phyloP scores from a whole-genome alignment of 1,284 basidiomycete species.

The Microbotryum saponariae region DNA sequence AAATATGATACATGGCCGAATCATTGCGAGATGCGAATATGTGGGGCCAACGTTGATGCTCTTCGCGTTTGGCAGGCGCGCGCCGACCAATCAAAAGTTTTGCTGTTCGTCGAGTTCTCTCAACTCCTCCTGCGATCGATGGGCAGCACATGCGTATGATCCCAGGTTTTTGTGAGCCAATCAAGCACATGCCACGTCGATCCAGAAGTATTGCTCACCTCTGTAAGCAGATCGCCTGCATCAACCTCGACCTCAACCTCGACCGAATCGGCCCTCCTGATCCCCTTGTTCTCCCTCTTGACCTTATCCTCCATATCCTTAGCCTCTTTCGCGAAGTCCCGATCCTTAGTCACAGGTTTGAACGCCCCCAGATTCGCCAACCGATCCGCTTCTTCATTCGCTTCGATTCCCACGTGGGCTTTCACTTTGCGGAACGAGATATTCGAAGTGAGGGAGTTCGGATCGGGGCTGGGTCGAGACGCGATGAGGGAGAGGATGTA shows the following conservation, averaged over 20 bases:
- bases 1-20: no score
- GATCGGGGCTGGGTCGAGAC: conserved; percentile 41
- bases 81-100: conserved; percentile 7
- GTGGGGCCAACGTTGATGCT: no score
- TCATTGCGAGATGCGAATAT: no score
- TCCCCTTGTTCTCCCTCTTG: neutral
- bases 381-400: conserved; percentile 70
- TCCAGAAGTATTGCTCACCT: no score
- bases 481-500: conserved; percentile 55
- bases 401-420: conserved; percentile 60
- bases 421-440: conserved; percentile 58
- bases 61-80: neutral
- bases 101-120: conserved; percentile 13
- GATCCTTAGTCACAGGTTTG: conserved; percentile 45
- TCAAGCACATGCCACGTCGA: neutral
- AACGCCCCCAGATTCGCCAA: conserved; percentile 55
- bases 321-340: conserved; percentile 44
- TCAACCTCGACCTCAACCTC: conserved; percentile 16
- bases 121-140: conserved; percentile 17
- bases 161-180: neutral
- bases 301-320: conserved; percentile 13
- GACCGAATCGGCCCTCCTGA: conserved; percentile 2
- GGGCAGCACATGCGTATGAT: neutral
- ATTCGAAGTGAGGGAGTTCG: conserved; percentile 27
- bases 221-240: neutral